Evolutionary conservation across 2,329 filamentous ascomycete species (phyloP), one percentile per base, ranked within the genome.

Genomic region (Fusarium sp.): DNA sequence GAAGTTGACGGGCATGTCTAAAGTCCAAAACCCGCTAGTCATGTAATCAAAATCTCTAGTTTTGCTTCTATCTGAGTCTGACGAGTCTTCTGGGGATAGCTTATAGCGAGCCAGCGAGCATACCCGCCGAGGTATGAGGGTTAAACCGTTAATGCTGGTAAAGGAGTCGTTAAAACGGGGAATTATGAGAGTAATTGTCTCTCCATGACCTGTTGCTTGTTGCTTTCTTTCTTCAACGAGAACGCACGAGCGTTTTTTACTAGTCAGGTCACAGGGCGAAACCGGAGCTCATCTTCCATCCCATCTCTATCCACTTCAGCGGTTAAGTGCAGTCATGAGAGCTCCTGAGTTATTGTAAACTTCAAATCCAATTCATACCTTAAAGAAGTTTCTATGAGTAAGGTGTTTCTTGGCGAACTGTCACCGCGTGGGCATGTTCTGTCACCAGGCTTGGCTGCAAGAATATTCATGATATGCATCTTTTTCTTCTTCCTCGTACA

Each of bases 1-100:
- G 61, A 64, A 64, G 61, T 64, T 64, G 46, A 52, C 61, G 60
- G 46, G 47, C 61, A 64, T 64, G 32, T 49, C 53, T 15, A 50
- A 22, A 65, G 60, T 5, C 17, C 17, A n/a, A 37, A 37, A 10
- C 17, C 52, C 61, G 53, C 61, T 64, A 64, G 59, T 59, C 52
- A 64, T 58, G 51, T 58, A 64, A 59, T 53, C 53, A 33, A 32
- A 65, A 33, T 52, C 47, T 40, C 48, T 64, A 59, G 61, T 53
- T 48, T 37, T 64, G 41, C 30, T 47, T n/a, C 30, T 32, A 35
- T 30, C 30, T 52, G 46, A 64, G 17, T 41, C 27, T 64, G 52
- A 39, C 46, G 35, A 65, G 25, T 64, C 53, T 52, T 64, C 53
- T 64, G 46, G 53, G 52, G 52, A 64, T 64, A 64, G 59, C 41